A percentile compares a stretch with the other conserved stretches of the same genome.
phyloP scores from a whole-genome alignment of 2,329 filamentous ascomycete species.

The Cytospora chrysosperma region DNA sequence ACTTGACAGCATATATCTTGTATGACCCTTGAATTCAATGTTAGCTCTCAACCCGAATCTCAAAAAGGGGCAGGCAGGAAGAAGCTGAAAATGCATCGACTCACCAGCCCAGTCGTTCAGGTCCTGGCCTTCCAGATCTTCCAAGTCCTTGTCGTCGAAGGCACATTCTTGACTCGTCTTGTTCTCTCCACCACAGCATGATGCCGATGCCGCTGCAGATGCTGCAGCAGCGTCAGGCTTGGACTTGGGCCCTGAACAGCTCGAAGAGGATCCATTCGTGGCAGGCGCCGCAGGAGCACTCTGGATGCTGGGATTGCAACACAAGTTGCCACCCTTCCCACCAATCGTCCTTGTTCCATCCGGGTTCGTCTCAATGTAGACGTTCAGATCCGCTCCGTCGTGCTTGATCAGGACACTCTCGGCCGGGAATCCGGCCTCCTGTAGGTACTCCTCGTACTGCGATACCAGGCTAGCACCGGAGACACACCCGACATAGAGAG shows the following conservation, averaged over 20 bases:
- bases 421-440: slow-evolving; percentile 51
- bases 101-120: slow-evolving; percentile 52
- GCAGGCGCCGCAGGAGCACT: slow-evolving; percentile 2
- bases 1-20: slow-evolving; percentile 51
- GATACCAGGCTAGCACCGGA: slow-evolving; percentile 53
- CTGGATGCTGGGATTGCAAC: slow-evolving; percentile 24
- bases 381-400: slow-evolving; percentile 46
- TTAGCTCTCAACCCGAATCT: background rate
- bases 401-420: slow-evolving; percentile 44
- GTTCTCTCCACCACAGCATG: slow-evolving; percentile 15
- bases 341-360: slow-evolving; percentile 27
- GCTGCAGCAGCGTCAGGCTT: slow-evolving; percentile 26
- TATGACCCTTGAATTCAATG: slow-evolving; percentile 41
- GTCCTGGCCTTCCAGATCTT: slow-evolving; percentile 35
- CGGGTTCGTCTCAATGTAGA: slow-evolving; percentile 40
- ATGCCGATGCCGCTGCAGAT: slow-evolving; percentile 1
- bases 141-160: slow-evolving; percentile 21
- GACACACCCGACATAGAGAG: slow-evolving; percentile 60
- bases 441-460: slow-evolving; percentile 53
- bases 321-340: slow-evolving; percentile 25
- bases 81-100: slow-evolving; percentile 26
- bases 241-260: slow-evolving; percentile 10
- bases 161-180: slow-evolving; percentile 26
- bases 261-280: background rate
- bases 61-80: background rate